Conservation (phyloP, 2,329 filamentous ascomycete species). For the Xylaria sp. region DNA sequence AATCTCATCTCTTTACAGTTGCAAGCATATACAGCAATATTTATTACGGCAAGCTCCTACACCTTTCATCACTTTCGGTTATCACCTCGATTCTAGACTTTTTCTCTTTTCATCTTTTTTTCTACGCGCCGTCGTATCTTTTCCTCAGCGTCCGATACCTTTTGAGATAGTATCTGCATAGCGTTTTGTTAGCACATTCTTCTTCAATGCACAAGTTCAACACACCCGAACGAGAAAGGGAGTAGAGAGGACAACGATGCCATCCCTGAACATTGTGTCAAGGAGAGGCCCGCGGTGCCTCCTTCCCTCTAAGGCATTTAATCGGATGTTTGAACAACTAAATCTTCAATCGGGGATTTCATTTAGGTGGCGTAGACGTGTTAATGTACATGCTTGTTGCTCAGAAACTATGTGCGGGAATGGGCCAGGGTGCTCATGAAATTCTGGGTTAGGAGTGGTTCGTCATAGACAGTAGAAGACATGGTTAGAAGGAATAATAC, state of each 20-base stretch:
- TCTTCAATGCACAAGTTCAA: conserved; percentile 33
- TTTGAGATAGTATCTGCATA: conserved; percentile 85
- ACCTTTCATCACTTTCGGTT: not conserved
- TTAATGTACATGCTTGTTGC: conserved; percentile 15
- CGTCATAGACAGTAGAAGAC: conserved; percentile 28
- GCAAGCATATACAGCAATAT: conserved; percentile 15
- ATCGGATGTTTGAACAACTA: conserved; percentile 5
- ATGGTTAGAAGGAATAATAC: conserved; percentile 21
- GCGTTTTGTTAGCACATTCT: conserved; percentile 35
- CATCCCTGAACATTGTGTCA: not conserved
- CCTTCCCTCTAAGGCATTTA: not conserved
- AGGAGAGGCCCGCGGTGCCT: not conserved
- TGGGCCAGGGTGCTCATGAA: not conserved
- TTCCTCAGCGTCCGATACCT: conserved; percentile 86
- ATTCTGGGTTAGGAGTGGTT: conserved; percentile 15
- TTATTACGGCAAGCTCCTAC: conserved; percentile 14
- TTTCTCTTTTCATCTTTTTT: not conserved
- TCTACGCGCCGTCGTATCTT: conserved; percentile 70
- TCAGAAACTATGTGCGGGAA: conserved; percentile 4
- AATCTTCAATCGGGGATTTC: conserved; percentile 20
- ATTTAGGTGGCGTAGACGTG: conserved; percentile 17
- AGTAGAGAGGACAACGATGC: not conserved
- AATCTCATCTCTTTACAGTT: not conserved
- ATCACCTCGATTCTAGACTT: not conserved
- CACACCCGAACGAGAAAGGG: not conserved